Evolutionary conservation across 202 grass and related monocot genomes (phyloP).

Genomic region (Miscanthus sacchariflorus): DNA sequence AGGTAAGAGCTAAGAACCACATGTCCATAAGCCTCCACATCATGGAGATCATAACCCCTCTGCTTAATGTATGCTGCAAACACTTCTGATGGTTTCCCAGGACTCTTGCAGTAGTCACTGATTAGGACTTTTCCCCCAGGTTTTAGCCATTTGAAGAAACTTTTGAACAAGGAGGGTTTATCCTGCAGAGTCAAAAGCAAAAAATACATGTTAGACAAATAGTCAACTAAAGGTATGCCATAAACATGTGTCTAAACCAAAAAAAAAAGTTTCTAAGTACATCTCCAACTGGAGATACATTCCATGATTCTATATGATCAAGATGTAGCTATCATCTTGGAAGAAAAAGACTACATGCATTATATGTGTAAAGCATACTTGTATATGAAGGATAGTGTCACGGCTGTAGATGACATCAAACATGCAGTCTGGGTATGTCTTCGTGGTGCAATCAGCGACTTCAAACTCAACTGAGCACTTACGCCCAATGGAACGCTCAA

Average conservation of each 20-base stretch:
- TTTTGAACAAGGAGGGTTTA: constrained; percentile 68
- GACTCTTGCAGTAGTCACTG: constrained; percentile 83
- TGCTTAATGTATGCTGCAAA: constrained; percentile 79
- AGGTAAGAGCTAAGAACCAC: constrained; percentile 34
- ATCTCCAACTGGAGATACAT: not conserved
- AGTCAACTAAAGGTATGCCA: not conserved
- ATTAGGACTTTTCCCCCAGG: constrained; percentile 89
- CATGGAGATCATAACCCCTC: constrained; percentile 90
- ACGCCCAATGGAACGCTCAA: constrained; percentile 71
- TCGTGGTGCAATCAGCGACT: constrained; percentile 84
- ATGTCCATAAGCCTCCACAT: constrained; percentile 77
- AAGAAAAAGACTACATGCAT: not conserved
- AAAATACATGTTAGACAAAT: constrained; percentile 22
- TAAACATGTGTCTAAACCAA: not conserved
- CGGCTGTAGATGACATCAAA: constrained; percentile 90
- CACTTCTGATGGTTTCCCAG: constrained; percentile 64
- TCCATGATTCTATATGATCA: constrained; percentile 9
- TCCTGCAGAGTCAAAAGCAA: constrained; percentile 62
- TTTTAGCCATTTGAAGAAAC: constrained; percentile 86
- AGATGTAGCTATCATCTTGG: not conserved
- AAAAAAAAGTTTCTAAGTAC: not conserved
- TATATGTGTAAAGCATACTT: constrained; percentile 47
- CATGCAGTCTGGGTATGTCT: constrained; percentile 62
- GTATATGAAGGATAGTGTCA: constrained; percentile 93
- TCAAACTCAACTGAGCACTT: constrained; percentile 82